These are phyloP conservation scores for Pseudogymnoascus sp. DNA, from an alignment of 2,329 filamentous ascomycete genomes.

Conservation along the genomic window DNA sequence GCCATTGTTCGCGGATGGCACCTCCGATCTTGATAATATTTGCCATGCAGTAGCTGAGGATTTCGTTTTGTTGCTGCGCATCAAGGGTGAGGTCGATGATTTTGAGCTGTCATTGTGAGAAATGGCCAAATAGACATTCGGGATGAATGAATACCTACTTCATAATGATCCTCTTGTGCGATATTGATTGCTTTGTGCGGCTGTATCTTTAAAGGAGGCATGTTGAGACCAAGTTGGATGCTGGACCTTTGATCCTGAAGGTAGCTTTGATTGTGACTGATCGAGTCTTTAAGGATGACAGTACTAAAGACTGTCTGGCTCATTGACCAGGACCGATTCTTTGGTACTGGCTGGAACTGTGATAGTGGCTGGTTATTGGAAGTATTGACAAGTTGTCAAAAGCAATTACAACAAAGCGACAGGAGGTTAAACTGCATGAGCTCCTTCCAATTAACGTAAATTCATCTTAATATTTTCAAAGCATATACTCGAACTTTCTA, in stretches of 20 bases:
- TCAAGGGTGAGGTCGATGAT: neutral
- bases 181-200: neutral
- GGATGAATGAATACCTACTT: neutral
- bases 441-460: neutral
- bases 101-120: neutral
- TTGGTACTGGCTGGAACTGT: neutral
- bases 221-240: neutral
- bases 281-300: neutral
- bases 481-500: slow-evolving; percentile 6
- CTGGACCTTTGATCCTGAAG: neutral
- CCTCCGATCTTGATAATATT: slow-evolving; percentile 5
- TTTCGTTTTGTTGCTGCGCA: neutral
- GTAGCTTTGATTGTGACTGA: neutral
- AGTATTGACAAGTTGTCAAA: neutral
- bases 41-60: neutral
- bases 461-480: neutral
- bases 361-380: neutral
- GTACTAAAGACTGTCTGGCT: neutral
- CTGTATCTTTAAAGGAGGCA: neutral
- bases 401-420: neutral
- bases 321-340: neutral
- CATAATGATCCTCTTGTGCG: neutral
- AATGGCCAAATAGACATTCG: neutral
- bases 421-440: neutral
- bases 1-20: neutral